These are phyloP conservation scores for Pleodorina starrii DNA, from an alignment of 139 green algal species.

Conservation along the genomic window DNA sequence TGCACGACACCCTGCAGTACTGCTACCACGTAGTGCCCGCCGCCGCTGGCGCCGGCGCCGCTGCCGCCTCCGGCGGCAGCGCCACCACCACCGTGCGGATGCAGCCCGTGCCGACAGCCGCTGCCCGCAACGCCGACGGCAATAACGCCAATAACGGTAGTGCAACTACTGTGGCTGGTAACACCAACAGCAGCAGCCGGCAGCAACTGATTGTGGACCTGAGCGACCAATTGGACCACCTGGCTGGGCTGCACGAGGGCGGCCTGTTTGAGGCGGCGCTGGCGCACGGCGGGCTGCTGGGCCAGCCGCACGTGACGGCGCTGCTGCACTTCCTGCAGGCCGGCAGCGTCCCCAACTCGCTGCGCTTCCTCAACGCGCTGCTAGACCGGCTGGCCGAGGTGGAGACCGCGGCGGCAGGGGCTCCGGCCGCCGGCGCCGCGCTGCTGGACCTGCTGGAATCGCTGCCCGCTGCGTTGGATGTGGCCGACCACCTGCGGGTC, in stretches of 20 bases:
- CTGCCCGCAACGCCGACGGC: too few species aligned
- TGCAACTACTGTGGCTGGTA: neutral
- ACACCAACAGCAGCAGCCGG: too few species aligned
- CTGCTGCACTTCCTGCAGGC: conserved; percentile 23
- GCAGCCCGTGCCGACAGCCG: too few species aligned
- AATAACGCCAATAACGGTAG: too few species aligned
- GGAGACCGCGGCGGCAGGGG: too few species aligned
- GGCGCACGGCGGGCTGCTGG: conserved; percentile 11
- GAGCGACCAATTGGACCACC: neutral
- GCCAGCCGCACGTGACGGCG: neutral
- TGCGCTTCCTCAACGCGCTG: neutral
- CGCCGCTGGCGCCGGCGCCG: neutral
- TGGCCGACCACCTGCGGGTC: neutral
- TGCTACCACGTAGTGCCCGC: neutral
- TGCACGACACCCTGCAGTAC: conserved; percentile 10
- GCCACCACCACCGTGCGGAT: neutral
- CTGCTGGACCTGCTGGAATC: neutral
- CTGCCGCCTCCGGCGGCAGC: neutral
- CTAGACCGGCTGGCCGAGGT: neutral
- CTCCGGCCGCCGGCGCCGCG: too few species aligned
- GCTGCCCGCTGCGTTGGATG: conserved; percentile 5
- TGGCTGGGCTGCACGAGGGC: neutral
- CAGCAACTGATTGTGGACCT: neutral
- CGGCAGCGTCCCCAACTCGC: neutral
- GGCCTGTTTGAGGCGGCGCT: conserved; percentile 22